A percentile compares a stretch with the other conserved stretches of the same genome.
Evolutionary conservation across 2,329 filamentous ascomycete species (phyloP).

Genomic region (Colletotrichum caudatum): DNA sequence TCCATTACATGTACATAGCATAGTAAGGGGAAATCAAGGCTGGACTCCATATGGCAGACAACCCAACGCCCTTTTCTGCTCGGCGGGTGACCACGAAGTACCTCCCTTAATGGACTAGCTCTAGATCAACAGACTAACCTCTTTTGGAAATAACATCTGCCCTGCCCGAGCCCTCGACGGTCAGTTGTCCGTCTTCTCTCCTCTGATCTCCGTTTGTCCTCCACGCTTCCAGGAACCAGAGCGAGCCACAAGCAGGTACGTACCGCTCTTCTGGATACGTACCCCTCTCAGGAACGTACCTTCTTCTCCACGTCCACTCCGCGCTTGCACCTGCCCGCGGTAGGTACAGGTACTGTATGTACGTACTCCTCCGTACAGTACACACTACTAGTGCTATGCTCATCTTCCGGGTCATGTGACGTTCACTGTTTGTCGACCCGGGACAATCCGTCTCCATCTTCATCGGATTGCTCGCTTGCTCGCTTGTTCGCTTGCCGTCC

Average conservation of each 20-base stretch:
- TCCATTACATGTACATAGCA: no score
- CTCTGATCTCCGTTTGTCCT: constrained; percentile 26
- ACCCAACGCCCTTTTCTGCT: constrained; percentile 21
- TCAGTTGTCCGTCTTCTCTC: constrained; percentile 27
- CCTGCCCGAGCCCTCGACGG: constrained; percentile 13
- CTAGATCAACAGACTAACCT: accelerated
- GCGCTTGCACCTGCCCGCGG: constrained; percentile 15
- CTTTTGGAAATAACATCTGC: background rate
- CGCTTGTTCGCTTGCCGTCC: background rate
- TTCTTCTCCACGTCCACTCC: constrained; percentile 10
- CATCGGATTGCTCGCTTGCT: background rate
- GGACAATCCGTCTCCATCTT: background rate
- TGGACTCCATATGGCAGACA: constrained; percentile 20
- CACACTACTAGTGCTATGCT: no score
- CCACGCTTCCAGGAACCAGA: constrained; percentile 19
- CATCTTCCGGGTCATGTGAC: constrained; percentile 25
- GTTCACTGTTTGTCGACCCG: constrained; percentile 1
- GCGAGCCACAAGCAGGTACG: background rate
- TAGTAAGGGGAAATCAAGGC: background rate
- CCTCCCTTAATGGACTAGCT: background rate
- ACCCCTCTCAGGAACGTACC: background rate
- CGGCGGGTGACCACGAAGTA: constrained; percentile 23
- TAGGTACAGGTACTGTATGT: background rate
- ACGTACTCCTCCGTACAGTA: no score
- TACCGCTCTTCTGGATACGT: background rate